A percentile compares a stretch with the other conserved stretches of the same genome.
Evolutionary conservation across 2,329 filamentous ascomycete genomes (phyloP).

Genomic region (Calonectria henricotiae): DNA sequence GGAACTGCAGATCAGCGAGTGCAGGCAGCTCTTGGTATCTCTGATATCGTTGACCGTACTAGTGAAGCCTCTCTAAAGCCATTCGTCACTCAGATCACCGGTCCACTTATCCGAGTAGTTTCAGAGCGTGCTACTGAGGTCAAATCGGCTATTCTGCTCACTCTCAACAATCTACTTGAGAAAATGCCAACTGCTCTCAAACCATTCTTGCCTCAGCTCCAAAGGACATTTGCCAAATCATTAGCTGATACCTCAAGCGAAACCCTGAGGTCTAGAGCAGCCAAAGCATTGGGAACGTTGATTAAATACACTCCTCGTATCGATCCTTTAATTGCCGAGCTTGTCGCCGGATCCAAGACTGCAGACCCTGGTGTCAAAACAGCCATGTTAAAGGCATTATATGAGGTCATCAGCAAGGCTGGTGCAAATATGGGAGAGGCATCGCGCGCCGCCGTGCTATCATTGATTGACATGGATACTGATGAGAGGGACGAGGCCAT

Average conservation of each 20-base stretch:
- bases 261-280: constrained; percentile 87
- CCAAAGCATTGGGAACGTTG: constrained; percentile 93
- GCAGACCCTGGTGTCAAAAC: constrained; percentile 87
- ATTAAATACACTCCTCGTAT: constrained; percentile 97
- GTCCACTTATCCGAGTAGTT: constrained; percentile 96
- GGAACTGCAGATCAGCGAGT: constrained; percentile 93
- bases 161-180: constrained; percentile 93
- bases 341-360: constrained; percentile 97
- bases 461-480: constrained; percentile 88
- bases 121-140: constrained; percentile 97
- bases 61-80: constrained; percentile 90
- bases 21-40: constrained; percentile 92
- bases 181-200: constrained; percentile 97
- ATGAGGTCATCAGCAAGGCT: constrained; percentile 96
- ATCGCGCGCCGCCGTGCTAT: constrained; percentile 88
- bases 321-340: constrained; percentile 91
- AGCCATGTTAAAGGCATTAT: constrained; percentile 97
- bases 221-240: constrained; percentile 96
- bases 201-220: constrained; percentile 95
- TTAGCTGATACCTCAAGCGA: constrained; percentile 95
- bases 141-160: constrained; percentile 93
- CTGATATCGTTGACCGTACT: constrained; percentile 95
- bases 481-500: constrained; percentile 84
- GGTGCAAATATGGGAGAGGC: constrained; percentile 95
- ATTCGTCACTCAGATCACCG: constrained; percentile 97